Evolutionary conservation across 1,284 basidiomycete species (phyloP), one percentile per base, ranked within the genome.

Genomic region (Moesziomyces globuligerus): DNA sequence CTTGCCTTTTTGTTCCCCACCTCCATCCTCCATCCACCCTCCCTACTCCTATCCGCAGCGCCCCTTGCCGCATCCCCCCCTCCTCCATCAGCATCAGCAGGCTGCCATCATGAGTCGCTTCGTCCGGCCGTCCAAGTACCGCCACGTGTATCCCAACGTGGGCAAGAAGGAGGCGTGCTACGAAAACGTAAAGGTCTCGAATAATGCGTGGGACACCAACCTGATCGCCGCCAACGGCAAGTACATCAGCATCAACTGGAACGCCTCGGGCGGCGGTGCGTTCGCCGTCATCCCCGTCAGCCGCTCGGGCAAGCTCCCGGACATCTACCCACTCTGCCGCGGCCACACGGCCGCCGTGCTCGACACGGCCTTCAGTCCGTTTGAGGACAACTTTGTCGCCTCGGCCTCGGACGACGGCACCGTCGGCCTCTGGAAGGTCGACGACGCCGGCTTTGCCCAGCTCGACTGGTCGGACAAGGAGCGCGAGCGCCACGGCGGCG

Each of bases 301-400:
- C 32, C 58, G 72, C 17, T 78, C 81, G 1, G 84, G 84, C 48
- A 85, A 94, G 84, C 87, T 98, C 28, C 94, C 94, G 3, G 95
- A 98, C 81, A 88, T 91, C 75, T 88, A 97, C 51, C 95, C 95
- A 0, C 88, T 98, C 45, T 93, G 93, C 23, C 90, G 95, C 57
- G 91, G 90, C 28, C 87, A 88, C 79, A 90, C 90, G 7, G 91
- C 89, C 0, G 85, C 90, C 32, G 91, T 93, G n/a, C 90, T 98
- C 48, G 95, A 98, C 84, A 98, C 95, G 0, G 92, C 92, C 75
- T 98, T 94, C 92, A 93, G 91, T 1, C 94, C 94, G 1, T 94
- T 96, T 83, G 90, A 94, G 81, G 94, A 98, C 84, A 86, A 88
- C 17, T 86, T 96, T 78, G 90, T 97, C 68, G 94, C 91, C 3